Percentiles rank a stretch among this genome's conserved stretches.
Conservation (phyloP, 176 grass and related monocot genomes). For the Oryza rufipogon region DNA sequence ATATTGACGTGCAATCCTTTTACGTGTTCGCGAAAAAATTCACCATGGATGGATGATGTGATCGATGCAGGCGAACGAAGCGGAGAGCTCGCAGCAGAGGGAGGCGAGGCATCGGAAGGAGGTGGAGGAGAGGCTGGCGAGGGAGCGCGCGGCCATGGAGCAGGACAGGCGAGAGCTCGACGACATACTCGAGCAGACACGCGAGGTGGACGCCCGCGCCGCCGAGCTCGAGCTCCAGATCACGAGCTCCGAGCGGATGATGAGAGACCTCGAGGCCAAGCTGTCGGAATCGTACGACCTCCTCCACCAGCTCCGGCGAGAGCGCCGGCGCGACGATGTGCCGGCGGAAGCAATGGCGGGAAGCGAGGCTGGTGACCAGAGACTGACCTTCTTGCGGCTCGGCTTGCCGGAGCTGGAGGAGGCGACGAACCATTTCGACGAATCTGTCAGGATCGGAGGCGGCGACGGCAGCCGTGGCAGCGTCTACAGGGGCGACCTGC, state of each 20-base stretch:
- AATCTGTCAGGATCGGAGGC: slow-evolving; percentile 43
- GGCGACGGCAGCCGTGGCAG: slow-evolving; percentile 26
- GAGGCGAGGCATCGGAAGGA: slow-evolving; percentile 58
- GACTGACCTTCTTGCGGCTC: slow-evolving; percentile 34
- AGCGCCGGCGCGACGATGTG: background rate
- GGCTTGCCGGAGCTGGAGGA: slow-evolving; percentile 48
- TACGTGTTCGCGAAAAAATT: background rate
- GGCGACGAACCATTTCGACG: slow-evolving; percentile 53
- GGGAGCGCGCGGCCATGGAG: slow-evolving; percentile 53
- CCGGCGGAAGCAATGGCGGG: background rate
- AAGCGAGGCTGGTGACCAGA: background rate
- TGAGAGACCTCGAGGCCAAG: slow-evolving; percentile 41
- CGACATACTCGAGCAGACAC: slow-evolving; percentile 47
- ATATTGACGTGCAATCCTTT: too few species aligned
- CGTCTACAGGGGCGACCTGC: slow-evolving; percentile 47
- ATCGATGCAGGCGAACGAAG: slow-evolving; percentile 49
- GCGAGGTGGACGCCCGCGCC: slow-evolving; percentile 34
- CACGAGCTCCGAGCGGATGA: slow-evolving; percentile 21
- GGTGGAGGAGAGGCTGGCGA: slow-evolving; percentile 52
- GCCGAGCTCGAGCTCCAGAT: slow-evolving; percentile 51
- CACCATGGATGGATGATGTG: background rate
- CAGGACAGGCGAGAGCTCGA: slow-evolving; percentile 54
- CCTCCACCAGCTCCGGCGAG: slow-evolving; percentile 47
- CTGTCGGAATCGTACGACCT: slow-evolving; percentile 55
- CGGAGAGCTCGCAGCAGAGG: slow-evolving; percentile 42